Conservation (phyloP, 164 flowering plant species). For the Paratinospora sagittata region DNA sequence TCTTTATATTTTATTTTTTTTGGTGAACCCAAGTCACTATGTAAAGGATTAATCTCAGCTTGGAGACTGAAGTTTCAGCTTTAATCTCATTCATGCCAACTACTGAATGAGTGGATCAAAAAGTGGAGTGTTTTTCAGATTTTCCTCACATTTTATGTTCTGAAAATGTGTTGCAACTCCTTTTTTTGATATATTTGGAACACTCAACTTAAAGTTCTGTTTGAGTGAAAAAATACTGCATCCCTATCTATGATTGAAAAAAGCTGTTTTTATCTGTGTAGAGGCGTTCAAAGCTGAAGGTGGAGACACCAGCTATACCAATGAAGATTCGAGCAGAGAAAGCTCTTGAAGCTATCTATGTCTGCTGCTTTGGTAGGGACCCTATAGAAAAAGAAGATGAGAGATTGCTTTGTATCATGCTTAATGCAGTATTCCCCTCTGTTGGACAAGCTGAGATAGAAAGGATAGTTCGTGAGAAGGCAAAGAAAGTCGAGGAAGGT, state of each 20-base stretch:
- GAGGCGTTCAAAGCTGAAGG: conserved; percentile 57
- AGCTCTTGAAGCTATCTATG: conserved; percentile 77
- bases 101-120: background rate
- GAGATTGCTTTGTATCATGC: conserved; percentile 49
- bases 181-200: background rate
- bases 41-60: too few species aligned
- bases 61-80: too few species aligned
- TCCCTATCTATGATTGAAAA: background rate
- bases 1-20: too few species aligned
- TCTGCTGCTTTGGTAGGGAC: conserved; percentile 68
- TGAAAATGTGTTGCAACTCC: background rate
- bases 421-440: conserved; percentile 72
- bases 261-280: conserved; percentile 26
- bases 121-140: background rate
- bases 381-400: conserved; percentile 81
- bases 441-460: conserved; percentile 45
- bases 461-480: conserved; percentile 54
- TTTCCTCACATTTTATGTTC: background rate
- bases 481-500: conserved; percentile 53
- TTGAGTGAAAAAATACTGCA: background rate
- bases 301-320: conserved; percentile 49
- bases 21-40: too few species aligned
- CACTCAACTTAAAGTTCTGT: background rate
- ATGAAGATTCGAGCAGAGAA: conserved; percentile 82
- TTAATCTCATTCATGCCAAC: background rate